A percentile compares a stretch with the other conserved stretches of the same genome.
Evolutionary conservation across 495 filamentous ascomycete genomes (phyloP).

Genomic region (Xylaria venustula): DNA sequence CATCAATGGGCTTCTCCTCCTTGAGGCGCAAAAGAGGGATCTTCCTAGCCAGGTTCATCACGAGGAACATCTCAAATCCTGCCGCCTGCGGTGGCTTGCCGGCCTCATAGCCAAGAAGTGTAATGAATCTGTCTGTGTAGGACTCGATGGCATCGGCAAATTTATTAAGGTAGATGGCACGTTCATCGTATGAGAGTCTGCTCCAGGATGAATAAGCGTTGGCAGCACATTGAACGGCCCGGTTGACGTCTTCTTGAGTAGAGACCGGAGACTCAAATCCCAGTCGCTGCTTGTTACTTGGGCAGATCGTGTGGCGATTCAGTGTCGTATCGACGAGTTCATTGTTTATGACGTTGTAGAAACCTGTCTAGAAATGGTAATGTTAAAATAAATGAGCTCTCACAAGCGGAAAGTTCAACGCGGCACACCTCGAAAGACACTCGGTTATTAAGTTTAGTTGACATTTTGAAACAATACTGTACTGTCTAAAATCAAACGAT

Average conservation of each 20-base stretch:
- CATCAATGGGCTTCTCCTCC: slow-evolving; percentile 4
- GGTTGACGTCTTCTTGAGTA: slow-evolving; percentile 51
- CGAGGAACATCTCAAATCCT: background rate
- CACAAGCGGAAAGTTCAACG: too few relatives aligned
- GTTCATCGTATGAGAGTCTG: slow-evolving; percentile 48
- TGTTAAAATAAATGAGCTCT: too few relatives aligned
- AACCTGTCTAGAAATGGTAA: background rate
- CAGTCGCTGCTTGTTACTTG: slow-evolving; percentile 43
- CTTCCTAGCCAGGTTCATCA: background rate
- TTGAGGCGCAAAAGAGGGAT: background rate
- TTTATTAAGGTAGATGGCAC: slow-evolving; percentile 43
- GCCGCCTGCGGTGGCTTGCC: slow-evolving; percentile 48
- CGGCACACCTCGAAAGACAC: too few relatives aligned
- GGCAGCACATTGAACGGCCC: slow-evolving; percentile 48
- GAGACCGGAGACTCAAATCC: slow-evolving; percentile 47
- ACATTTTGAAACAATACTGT: too few relatives aligned
- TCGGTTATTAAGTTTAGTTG: too few relatives aligned
- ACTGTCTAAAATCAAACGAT: too few relatives aligned
- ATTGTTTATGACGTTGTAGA: slow-evolving; percentile 51
- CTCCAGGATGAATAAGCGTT: slow-evolving; percentile 54
- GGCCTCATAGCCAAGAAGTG: slow-evolving; percentile 53
- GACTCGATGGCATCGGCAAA: slow-evolving; percentile 46
- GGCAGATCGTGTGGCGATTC: slow-evolving; percentile 49
- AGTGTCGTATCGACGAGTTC: slow-evolving; percentile 29
- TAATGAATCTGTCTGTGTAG: slow-evolving; percentile 45